Evolutionary conservation across 257 asterid genomes (phyloP).

Genomic region (Gentiana macrophylla): DNA sequence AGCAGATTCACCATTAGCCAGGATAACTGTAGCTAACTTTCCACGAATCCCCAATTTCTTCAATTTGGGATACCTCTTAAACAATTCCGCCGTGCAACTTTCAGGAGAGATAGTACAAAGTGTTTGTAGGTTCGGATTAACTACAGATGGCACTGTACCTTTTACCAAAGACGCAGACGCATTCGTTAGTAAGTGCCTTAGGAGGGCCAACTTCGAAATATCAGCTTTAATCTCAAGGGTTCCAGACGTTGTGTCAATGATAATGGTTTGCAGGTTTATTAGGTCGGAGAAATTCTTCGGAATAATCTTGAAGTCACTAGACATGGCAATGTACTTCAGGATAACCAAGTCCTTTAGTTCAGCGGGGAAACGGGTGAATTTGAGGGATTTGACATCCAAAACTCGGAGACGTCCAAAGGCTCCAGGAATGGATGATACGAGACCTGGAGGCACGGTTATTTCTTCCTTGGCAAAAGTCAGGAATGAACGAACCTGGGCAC

Average conservation of each 20-base stretch:
- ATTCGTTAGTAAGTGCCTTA: constrained; percentile 8
- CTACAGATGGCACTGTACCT: constrained; percentile 16
- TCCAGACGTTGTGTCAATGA: constrained; percentile 1
- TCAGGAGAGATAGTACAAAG: constrained; percentile 42
- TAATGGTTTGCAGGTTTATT: constrained; percentile 10
- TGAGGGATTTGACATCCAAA: not conserved
- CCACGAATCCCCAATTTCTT: constrained; percentile 41
- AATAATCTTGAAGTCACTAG: not conserved
- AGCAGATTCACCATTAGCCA: constrained; percentile 16
- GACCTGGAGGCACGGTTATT: not conserved
- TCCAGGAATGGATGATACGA: not conserved
- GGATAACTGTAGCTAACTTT: constrained; percentile 20
- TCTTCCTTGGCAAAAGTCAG: constrained; percentile 2
- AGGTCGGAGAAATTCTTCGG: constrained; percentile 6
- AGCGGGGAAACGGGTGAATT: not conserved
- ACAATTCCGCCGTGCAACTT: constrained; percentile 41
- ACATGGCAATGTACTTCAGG: constrained; percentile 6
- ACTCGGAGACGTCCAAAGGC: constrained; percentile 11
- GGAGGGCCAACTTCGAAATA: constrained; percentile 4
- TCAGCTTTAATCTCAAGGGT: constrained; percentile 6
- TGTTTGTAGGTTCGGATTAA: constrained; percentile 27
- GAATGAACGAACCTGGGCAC: constrained; percentile 7
- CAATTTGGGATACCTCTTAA: constrained; percentile 31
- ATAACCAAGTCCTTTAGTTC: not conserved
- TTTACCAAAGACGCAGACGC: constrained; percentile 6